Base-by-base conservation (phyloP, 75 land plant genomes). In the Selaginella moellendorffii region DNA sequence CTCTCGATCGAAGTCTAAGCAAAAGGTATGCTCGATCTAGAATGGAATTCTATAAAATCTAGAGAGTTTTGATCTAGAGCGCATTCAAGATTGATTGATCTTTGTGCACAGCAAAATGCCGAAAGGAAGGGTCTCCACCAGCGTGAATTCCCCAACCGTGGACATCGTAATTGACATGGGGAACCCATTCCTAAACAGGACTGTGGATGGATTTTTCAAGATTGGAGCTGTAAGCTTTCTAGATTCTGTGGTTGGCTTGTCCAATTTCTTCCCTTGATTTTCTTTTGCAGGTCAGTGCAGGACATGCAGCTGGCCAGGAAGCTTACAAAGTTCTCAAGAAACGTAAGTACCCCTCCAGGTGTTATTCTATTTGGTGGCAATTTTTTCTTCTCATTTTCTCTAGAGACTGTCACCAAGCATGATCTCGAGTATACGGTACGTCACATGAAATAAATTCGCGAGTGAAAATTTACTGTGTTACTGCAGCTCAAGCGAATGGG, bases 201-300 rank as follows among this genome's bases (percentile, higher is more conserved):
- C 83, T 52, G 77, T 88, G 28, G 93, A 88, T 62, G 93, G 93
- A 2, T 85, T 88, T 65, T 58, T 88, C 61, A 88, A 88, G 78
- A 82, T 88, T 54, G 91, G 88, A 68, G 52, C 79, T 52, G 91
- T 71, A 29, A 28, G 18, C 20, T n/a, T 19, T 1, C 2, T 1
- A 5, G 18, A 12, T n/a, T 30, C 12, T 58, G 14, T 27, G 20
- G 14, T 8, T 24, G 60, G 5, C 9, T 46, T 18, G 10, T 10
- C n/a, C 14, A 5, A 62, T 29, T 20, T 21, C 21, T 68, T 36
- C 17, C 28, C 24, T 46, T 30, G 14, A 1, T 18, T 54, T 24
- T 27, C 61, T 53, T 62, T 42, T 29, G 24, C 67, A 88, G 90
- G 90, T 88, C 12, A 88, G 79, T 25, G 84, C 74, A 53, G 66